Percentiles rank a stretch among this genome's conserved stretches.
These are phyloP conservation scores for Hortiboletus flavorubellus DNA, from an alignment of 768 basidiomycete species.

Conservation along the genomic window DNA sequence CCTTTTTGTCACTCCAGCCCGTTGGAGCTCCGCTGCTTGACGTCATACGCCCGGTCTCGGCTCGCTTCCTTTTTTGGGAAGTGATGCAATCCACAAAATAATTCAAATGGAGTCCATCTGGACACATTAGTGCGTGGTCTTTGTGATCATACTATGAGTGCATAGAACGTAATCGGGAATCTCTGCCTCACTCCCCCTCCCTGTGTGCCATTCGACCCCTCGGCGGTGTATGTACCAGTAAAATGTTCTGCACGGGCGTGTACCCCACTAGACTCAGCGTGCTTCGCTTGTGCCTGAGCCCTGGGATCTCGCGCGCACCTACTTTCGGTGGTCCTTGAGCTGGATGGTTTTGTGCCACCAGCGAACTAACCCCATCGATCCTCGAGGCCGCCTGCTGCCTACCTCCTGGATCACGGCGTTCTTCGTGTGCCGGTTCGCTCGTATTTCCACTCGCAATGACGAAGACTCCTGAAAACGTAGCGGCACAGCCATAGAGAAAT, in stretches of 20 bases:
- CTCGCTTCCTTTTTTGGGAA: conserved; percentile 10
- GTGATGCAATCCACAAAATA: not conserved
- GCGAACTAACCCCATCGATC: conserved; percentile 22
- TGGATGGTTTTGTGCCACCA: conserved; percentile 31
- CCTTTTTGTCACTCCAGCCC: conserved; percentile 31
- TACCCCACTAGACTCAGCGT: conserved; percentile 61
- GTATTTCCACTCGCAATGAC: conserved; percentile 64
- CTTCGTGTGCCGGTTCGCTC: conserved; percentile 29
- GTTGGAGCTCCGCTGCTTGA: conserved; percentile 35
- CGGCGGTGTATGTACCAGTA: conserved; percentile 65
- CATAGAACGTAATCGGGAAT: not conserved
- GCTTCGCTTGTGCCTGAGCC: conserved; percentile 52
- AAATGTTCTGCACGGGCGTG: conserved; percentile 73
- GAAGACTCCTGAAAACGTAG: conserved; percentile 90
- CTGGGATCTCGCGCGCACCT: conserved; percentile 42
- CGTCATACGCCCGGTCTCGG: conserved; percentile 24
- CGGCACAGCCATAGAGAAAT: conserved; percentile 81
- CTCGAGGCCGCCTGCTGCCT: conserved; percentile 28
- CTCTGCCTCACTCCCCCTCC: conserved; percentile 31
- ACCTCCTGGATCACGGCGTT: conserved; percentile 32
- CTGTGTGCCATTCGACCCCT: conserved; percentile 40
- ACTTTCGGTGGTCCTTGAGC: conserved; percentile 48
- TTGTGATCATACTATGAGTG: no score
- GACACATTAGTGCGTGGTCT: not conserved
- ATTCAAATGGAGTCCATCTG: not conserved